Percentiles rank a stretch among this genome's conserved stretches.
phyloP scores from a whole-genome alignment of 352 stramenopile species.

The Blastocystis sp. region DNA sequence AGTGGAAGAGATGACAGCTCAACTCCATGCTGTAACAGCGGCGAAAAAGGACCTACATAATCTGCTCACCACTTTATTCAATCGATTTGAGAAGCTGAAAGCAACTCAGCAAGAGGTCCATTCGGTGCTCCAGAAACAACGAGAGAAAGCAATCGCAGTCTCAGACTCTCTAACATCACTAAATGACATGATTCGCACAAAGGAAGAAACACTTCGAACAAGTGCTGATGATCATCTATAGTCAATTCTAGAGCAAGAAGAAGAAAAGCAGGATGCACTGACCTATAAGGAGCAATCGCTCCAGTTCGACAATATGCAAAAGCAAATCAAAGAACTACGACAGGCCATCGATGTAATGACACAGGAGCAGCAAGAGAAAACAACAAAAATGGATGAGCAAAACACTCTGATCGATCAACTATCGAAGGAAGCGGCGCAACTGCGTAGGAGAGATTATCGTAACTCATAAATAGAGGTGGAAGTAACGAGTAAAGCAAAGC shows the following conservation, averaged over 20 bases:
- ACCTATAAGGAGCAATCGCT: neutral
- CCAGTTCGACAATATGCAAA: neutral
- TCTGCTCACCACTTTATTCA: conserved; percentile 3
- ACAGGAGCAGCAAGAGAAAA: neutral
- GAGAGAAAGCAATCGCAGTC: neutral
- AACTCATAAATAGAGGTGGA: neutral
- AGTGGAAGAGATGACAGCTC: conserved; percentile 14
- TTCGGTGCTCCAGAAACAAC: neutral
- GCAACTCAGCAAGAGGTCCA: neutral
- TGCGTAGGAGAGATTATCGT: neutral
- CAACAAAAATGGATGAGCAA: neutral
- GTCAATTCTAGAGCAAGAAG: neutral
- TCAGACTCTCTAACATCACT: neutral
- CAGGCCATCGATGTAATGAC: neutral
- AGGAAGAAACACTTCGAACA: neutral
- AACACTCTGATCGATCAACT: neutral
- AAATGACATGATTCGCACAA: neutral
- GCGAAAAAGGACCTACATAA: conserved; percentile 9
- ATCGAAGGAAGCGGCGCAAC: neutral
- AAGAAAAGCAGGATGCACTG: neutral
- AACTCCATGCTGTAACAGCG: neutral
- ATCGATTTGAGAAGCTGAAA: neutral
- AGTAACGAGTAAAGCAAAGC: neutral
- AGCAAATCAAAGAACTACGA: neutral
- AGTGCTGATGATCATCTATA: neutral